Evolutionary conservation across 2,329 filamentous ascomycete species (phyloP).

Genomic region (Apiospora hydei): DNA sequence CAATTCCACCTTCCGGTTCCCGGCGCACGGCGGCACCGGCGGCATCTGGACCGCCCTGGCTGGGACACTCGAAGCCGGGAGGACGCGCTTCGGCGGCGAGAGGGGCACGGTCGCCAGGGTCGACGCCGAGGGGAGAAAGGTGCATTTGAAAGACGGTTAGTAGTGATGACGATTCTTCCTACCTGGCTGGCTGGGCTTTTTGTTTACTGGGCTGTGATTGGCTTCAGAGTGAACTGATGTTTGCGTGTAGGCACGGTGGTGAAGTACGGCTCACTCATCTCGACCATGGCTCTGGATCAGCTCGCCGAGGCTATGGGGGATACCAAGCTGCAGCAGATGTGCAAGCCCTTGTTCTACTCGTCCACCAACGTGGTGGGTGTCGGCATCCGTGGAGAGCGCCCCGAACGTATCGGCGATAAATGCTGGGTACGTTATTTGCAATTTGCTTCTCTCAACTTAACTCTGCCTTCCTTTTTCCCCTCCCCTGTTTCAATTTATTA

Average conservation of each 20-base stretch:
- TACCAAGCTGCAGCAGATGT: constrained; percentile 79
- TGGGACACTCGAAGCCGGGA: constrained; percentile 88
- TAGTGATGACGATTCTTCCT: background rate
- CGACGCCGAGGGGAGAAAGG: constrained; percentile 83
- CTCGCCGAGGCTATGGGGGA: constrained; percentile 88
- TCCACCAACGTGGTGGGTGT: constrained; percentile 97
- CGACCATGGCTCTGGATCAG: constrained; percentile 93
- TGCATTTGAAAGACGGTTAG: constrained; percentile 71
- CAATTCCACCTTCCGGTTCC: constrained; percentile 98
- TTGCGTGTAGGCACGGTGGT: constrained; percentile 82
- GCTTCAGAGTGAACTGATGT: background rate
- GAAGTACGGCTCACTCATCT: constrained; percentile 89
- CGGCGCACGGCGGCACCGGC: constrained; percentile 91
- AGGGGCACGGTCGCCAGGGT: constrained; percentile 81
- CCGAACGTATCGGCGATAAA: constrained; percentile 97
- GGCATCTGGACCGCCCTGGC: constrained; percentile 99
- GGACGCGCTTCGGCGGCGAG: constrained; percentile 88
- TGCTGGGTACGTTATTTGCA: constrained; percentile 76
- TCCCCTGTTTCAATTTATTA: background rate
- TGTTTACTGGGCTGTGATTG: background rate
- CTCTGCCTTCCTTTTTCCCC: background rate
- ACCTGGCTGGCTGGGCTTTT: no score
- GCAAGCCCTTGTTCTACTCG: constrained; percentile 94
- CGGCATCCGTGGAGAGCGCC: constrained; percentile 88
- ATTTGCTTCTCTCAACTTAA: no score